Base-by-base conservation (phyloP, 106 monocot species). In the Platanthera zijinensis region DNA sequence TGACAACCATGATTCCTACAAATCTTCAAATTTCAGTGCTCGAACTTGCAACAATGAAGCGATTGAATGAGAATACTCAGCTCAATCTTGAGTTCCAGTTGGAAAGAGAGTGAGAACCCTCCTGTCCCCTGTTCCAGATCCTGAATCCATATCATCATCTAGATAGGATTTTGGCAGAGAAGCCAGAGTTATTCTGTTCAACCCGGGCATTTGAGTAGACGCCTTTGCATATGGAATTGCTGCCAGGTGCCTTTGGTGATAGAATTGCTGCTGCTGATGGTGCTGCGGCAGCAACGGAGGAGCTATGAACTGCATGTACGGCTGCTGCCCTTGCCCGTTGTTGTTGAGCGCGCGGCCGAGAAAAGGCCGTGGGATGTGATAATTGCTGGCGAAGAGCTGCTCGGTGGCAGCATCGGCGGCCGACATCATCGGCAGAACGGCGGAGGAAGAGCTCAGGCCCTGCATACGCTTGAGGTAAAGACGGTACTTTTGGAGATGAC, bases 401-500 rank as follows among this genome's bases (percentile, higher is more conserved):
- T n/a, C n/a, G n/a, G n/a, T n/a, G n/a, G n/a, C n/a, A n/a, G n/a
- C n/a, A n/a, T n/a, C n/a, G n/a, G n/a, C n/a, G n/a, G n/a, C n/a
- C n/a, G n/a, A n/a, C n/a, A n/a, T n/a, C n/a, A n/a, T n/a, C n/a
- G n/a, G n/a, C n/a, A n/a, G n/a, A n/a, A n/a, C n/a, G n/a, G n/a
- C 80, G 61, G 57, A 32, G 50, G 71, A 17, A 14, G 78, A 56
- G 50, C 47, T 50, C 68, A 77, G 69, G 3, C 77, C 84, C 82
- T 74, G 82, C 82, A 80, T 83, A 19, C 86, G 75, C 76, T 86
- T 81, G 76, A 80, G 70, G 76, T 90, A 90, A 25, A 90, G 87
- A 14, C 90, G 77, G 78, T 90, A 90, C 85, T 90, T 90, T 78
- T 90, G 90, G 12, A 90, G 90, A 63, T 90, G 90, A 61, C 85